Evolutionary conservation across 192 early-diverging fungal genomes (phyloP).

Genomic region (Paraglomus brasilianum): DNA sequence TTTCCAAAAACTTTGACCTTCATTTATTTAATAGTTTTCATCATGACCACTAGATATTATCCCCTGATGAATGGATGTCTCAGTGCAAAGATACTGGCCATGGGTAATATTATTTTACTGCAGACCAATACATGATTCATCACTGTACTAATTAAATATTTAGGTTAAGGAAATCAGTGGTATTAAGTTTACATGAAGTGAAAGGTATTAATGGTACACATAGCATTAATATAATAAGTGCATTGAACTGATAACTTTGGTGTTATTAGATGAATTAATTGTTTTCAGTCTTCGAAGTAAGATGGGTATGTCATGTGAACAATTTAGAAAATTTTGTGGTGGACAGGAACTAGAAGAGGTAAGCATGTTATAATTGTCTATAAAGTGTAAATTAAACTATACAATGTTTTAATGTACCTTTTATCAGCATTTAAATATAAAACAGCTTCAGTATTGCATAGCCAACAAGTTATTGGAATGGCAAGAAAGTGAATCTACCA

Average conservation of each 20-base stretch:
- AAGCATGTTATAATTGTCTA: slow-evolving; percentile 4
- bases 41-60: slow-evolving; percentile 39
- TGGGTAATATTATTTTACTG: slow-evolving; percentile 37
- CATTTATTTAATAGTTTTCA: not conserved
- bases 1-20: not conserved
- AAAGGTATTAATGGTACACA: slow-evolving; percentile 25
- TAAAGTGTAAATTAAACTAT: not conserved
- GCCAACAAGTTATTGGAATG: slow-evolving; percentile 29
- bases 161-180: slow-evolving; percentile 23
- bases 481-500: slow-evolving; percentile 15
- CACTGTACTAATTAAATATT: not conserved
- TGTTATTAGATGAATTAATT: slow-evolving; percentile 43
- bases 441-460: slow-evolving; percentile 24
- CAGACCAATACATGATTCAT: not conserved
- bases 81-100: slow-evolving; percentile 45
- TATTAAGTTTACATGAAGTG: slow-evolving; percentile 27
- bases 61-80: slow-evolving; percentile 53
- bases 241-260: slow-evolving; percentile 1
- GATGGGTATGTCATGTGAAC: slow-evolving; percentile 37
- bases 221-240: slow-evolving; percentile 7
- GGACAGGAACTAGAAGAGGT: slow-evolving; percentile 43
- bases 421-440: slow-evolving; percentile 15
- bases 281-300: slow-evolving; percentile 52
- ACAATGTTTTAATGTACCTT: not conserved
- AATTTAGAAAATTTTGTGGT: slow-evolving; percentile 35